Evolutionary conservation across 2,329 filamentous ascomycete species (phyloP), one percentile per base, ranked within the genome.

Genomic region (Aspergillus udagawae): DNA sequence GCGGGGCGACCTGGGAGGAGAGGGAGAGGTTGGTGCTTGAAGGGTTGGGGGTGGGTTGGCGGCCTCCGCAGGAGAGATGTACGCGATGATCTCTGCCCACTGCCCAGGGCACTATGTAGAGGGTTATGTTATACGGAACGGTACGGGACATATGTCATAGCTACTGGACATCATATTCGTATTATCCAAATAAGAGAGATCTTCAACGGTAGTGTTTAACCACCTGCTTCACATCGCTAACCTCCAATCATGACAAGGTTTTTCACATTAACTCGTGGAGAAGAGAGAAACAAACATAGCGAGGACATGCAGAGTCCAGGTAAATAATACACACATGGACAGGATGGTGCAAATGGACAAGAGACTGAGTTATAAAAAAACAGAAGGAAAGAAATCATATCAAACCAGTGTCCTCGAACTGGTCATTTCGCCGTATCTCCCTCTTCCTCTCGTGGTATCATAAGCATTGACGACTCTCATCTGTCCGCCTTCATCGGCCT

Each of bases 391-490:
- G 62, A 29, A 29, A 29, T 29, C 28, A 29, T 29, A 12, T 29
- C 59, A 65, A 25, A 69, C 70, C 59, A 71, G 65, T 42, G 62
- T 63, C 55, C 79, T 73, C 62, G 82, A 83, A 71, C 84, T 87
- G 52, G 86, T 86, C 93, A 99, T 97, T 80, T 99, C 94, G 72
- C 94, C 94, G 77, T 96, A 97, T 62, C 90, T 82, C 51, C 94
- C 94, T 80, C 94, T 85, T 72, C 91, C 86, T 74, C 89, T 88
- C 61, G 94, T 99, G 53, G 94, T 99, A 78, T 99, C 94, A 77
- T 99, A 99, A 60, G 94, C 94, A 78, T 97, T 93, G 70, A 99
- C 82, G 61, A 99, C 90, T 66, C 93, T 85, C 65, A 93, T 96
- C 78, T 97, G 94, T 29, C 75, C 76, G 67, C 88, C 91, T 76